These are phyloP conservation scores for Boletus sensibilis DNA, from an alignment of 768 basidiomycete species.

Conservation along the genomic window DNA sequence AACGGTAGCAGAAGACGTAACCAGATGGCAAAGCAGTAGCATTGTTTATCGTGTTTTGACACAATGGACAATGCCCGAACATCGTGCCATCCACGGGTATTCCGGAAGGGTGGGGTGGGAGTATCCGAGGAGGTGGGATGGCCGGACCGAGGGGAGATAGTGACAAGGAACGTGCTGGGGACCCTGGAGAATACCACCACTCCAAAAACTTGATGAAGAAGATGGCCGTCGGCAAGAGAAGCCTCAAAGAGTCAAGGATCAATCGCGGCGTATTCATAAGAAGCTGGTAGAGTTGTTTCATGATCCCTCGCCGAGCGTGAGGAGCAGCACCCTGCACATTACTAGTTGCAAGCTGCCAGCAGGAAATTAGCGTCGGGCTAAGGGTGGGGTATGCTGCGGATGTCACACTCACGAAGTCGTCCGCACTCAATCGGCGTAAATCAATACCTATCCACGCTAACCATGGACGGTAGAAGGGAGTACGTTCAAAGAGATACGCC, in stretches of 20 bases:
- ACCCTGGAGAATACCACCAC: constrained; percentile 98
- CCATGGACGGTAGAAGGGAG: constrained; percentile 90
- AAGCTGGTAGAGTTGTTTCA: constrained; percentile 45
- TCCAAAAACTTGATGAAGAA: constrained; percentile 96
- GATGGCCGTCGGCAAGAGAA: constrained; percentile 83
- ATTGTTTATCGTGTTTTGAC: constrained; percentile 69
- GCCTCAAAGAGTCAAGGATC: constrained; percentile 72
- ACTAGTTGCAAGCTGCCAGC: constrained; percentile 17
- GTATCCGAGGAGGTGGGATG: constrained; percentile 74
- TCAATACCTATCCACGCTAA: constrained; percentile 81
- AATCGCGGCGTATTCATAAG: constrained; percentile 56
- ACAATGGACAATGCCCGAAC: constrained; percentile 88
- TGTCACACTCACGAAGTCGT: constrained; percentile 64
- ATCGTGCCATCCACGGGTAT: constrained; percentile 57
- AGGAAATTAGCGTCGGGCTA: background rate
- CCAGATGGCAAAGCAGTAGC: constrained; percentile 90
- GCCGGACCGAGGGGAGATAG: constrained; percentile 62
- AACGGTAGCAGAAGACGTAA: constrained; percentile 94
- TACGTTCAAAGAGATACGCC: constrained; percentile 86
- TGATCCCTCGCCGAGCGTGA: constrained; percentile 36
- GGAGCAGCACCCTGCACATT: constrained; percentile 15
- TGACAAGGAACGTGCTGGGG: constrained; percentile 74
- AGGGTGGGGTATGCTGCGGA: background rate
- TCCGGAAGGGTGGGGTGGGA: constrained; percentile 72
- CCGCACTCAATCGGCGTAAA: constrained; percentile 72